Evolutionary conservation across 805 yeast genomes (phyloP).

Genomic region (Wickerhamomyces ciferrii): DNA sequence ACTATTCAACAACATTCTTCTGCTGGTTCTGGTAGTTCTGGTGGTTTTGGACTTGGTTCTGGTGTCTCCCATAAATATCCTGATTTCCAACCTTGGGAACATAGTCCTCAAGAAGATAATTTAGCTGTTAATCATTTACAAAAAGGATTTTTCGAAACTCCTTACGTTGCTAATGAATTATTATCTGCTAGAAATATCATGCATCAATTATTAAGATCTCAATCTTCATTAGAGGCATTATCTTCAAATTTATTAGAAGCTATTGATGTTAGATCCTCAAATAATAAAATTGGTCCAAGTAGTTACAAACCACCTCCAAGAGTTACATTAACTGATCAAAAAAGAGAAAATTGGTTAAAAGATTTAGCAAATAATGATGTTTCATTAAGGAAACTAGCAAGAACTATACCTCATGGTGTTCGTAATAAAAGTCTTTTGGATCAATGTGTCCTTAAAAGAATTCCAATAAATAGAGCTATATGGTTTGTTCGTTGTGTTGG

Average conservation of each 20-base stretch:
- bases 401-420: conserved; percentile 88
- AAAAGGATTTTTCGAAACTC: conserved; percentile 65
- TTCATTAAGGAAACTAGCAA: conserved; percentile 62
- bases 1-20: conserved; percentile 2
- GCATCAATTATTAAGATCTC: conserved; percentile 22
- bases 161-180: conserved; percentile 60
- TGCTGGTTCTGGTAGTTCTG: background rate
- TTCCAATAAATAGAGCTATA: conserved; percentile 78
- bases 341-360: conserved; percentile 78
- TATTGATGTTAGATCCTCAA: conserved; percentile 38
- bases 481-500: conserved; percentile 92
- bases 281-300: conserved; percentile 41
- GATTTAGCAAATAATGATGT: conserved; percentile 67
- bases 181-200: conserved; percentile 62
- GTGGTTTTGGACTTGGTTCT: too few relatives aligned
- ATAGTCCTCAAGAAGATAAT: conserved; percentile 47
- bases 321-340: conserved; percentile 84
- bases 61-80: conserved; percentile 53
- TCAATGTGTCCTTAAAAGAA: conserved; percentile 56
- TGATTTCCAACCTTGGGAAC: conserved; percentile 71
- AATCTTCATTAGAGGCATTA: conserved; percentile 40
- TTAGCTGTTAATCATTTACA: conserved; percentile 52
- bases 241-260: conserved; percentile 42
- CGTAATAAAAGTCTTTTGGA: conserved; percentile 70
- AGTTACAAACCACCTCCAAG: conserved; percentile 80